These are phyloP conservation scores for Backusella parvicylindrica DNA, from an alignment of 192 early-diverging fungal species.

Conservation along the genomic window DNA sequence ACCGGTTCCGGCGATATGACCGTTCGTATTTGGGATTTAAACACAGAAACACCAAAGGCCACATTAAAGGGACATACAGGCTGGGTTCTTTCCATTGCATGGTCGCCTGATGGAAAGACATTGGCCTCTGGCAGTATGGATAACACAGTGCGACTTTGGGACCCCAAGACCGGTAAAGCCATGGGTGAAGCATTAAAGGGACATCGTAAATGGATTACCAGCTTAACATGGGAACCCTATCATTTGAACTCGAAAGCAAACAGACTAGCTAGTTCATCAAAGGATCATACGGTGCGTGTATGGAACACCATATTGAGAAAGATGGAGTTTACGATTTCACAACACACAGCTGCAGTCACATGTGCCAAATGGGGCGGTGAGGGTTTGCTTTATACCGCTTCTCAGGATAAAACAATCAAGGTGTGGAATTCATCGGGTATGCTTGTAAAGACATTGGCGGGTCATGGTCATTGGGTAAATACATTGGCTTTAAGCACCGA, in stretches of 20 bases:
- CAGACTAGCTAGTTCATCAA: conserved; percentile 86
- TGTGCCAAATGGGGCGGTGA: conserved; percentile 97
- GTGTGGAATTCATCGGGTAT: conserved; percentile 90
- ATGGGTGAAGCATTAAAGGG: conserved; percentile 76
- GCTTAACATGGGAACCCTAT: conserved; percentile 91
- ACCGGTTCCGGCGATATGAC: conserved; percentile 94
- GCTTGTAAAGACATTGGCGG: conserved; percentile 77
- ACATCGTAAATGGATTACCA: conserved; percentile 88
- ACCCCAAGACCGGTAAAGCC: conserved; percentile 79
- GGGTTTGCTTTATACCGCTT: conserved; percentile 87
- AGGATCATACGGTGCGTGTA: conserved; percentile 89
- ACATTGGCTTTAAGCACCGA: conserved; percentile 91
- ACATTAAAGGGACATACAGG: conserved; percentile 84
- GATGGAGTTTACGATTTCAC: conserved; percentile 71
- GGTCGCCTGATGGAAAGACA: conserved; percentile 84
- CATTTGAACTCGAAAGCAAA: conserved; percentile 77
- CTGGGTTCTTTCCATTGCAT: conserved; percentile 92
- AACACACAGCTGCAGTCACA: conserved; percentile 92
- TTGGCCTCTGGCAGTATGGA: conserved; percentile 97
- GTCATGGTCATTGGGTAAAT: conserved; percentile 98
- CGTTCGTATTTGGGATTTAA: conserved; percentile 95
- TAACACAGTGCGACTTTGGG: conserved; percentile 84
- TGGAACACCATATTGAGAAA: conserved; percentile 86
- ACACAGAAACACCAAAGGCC: conserved; percentile 89
- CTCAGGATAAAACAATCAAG: conserved; percentile 94